Conservation (phyloP, 2,329 filamentous ascomycete species). For the Thermothelomyces thermophilus region DNA sequence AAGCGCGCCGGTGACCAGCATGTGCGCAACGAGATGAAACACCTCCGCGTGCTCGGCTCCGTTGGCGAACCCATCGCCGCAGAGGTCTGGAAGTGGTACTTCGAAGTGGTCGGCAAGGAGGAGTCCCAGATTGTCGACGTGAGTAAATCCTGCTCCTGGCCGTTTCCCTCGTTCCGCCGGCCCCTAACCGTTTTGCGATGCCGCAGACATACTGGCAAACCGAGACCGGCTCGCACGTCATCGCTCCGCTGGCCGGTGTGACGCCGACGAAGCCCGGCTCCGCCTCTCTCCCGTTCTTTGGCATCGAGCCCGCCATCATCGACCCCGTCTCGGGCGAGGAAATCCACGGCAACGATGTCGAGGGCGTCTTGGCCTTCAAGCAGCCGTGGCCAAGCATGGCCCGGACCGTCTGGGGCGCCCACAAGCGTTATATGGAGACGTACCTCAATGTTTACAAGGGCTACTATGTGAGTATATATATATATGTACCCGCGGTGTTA, state of each 20-base stretch:
- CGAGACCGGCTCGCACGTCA: slow-evolving; percentile 94
- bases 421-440: slow-evolving; percentile 98
- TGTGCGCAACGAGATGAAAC: slow-evolving; percentile 82
- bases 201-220: slow-evolving; percentile 98
- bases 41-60: slow-evolving; percentile 82
- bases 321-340: slow-evolving; percentile 93
- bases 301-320: slow-evolving; percentile 94
- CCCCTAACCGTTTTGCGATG: slow-evolving; percentile 19
- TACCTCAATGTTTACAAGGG: slow-evolving; percentile 97
- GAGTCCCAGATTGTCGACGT: slow-evolving; percentile 92
- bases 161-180: not conserved
- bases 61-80: slow-evolving; percentile 97
- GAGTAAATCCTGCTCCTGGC: slow-evolving; percentile 37
- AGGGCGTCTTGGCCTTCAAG: slow-evolving; percentile 95
- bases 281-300: slow-evolving; percentile 95
- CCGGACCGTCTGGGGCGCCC: slow-evolving; percentile 92
- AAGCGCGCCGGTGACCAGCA: slow-evolving; percentile 94
- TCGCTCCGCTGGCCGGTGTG: slow-evolving; percentile 84
- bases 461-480: slow-evolving; percentile 94
- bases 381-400: slow-evolving; percentile 98
- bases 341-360: slow-evolving; percentile 90
- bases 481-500: no score
- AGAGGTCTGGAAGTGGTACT: slow-evolving; percentile 99
- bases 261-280: slow-evolving; percentile 96
- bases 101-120: slow-evolving; percentile 87